Percentiles rank a stretch among this genome's conserved stretches.
phyloP scores from a whole-genome alignment of 2,329 filamentous ascomycete genomes.

The Fusarium stilboides region DNA sequence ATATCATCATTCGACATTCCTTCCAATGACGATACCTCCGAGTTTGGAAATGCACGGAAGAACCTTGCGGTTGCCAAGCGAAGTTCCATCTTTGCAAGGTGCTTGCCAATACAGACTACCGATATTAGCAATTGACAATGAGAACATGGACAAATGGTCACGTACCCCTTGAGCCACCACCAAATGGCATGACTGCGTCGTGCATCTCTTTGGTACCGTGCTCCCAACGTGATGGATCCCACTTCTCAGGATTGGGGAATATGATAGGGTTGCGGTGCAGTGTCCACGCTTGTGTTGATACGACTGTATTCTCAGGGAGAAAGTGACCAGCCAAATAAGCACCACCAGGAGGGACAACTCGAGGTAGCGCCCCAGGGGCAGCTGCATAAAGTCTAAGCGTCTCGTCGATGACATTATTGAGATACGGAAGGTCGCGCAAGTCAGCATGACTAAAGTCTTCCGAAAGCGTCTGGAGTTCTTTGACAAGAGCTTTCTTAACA shows the following conservation, averaged over 20 bases:
- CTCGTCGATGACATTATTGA: neutral
- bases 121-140: neutral
- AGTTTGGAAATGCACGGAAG: neutral
- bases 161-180: neutral
- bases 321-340: neutral
- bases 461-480: neutral
- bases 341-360: neutral
- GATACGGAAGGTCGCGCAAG: neutral
- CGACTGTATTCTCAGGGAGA: neutral
- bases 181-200: neutral
- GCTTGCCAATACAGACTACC: neutral
- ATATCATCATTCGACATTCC: neutral
- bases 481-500: neutral
- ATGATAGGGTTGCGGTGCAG: neutral
- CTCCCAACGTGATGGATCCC: neutral
- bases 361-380: neutral
- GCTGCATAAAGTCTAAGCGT: neutral
- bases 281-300: neutral
- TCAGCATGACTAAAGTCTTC: neutral
- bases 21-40: neutral
- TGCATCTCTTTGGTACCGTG: neutral
- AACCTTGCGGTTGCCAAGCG: neutral
- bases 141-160: too few species aligned
- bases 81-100: neutral
- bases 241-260: neutral